A percentile compares a stretch with the other conserved stretches of the same genome.
phyloP scores from a whole-genome alignment of 2,329 filamentous ascomycete species.

The Arthrinium phaeospermum region DNA sequence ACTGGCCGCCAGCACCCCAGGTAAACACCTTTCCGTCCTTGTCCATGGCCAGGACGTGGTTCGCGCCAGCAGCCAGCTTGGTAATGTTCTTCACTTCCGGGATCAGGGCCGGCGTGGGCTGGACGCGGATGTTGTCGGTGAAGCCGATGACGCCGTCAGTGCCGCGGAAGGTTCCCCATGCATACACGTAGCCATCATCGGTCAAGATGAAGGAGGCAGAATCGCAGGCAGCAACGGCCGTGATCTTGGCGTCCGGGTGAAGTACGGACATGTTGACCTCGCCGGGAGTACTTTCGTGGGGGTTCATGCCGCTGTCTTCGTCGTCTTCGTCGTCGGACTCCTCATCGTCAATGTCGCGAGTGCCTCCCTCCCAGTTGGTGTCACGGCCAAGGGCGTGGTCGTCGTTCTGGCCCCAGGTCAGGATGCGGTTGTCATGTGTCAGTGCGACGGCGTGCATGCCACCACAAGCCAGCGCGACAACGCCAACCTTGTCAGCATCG shows the following conservation, averaged over 20 bases:
- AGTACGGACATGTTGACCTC: constrained; percentile 62
- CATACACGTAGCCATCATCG: constrained; percentile 67
- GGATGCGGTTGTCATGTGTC: constrained; percentile 73
- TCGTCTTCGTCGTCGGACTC: constrained; percentile 56
- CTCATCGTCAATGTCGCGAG: constrained; percentile 60
- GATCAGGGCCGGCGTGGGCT: constrained; percentile 53
- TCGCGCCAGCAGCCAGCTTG: constrained; percentile 68
- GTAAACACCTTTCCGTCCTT: constrained; percentile 72
- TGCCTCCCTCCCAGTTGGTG: constrained; percentile 69
- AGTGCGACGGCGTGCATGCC: constrained; percentile 75
- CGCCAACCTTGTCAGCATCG: constrained; percentile 57
- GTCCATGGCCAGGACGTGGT: constrained; percentile 72
- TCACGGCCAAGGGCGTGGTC: constrained; percentile 73
- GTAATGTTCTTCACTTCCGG: constrained; percentile 66
- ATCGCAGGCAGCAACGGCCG: constrained; percentile 65
- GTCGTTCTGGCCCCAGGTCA: constrained; percentile 84
- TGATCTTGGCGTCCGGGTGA: constrained; percentile 63
- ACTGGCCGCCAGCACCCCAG: constrained; percentile 83
- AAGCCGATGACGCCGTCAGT: constrained; percentile 70
- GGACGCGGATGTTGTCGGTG: constrained; percentile 55
- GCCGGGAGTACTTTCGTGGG: constrained; percentile 71
- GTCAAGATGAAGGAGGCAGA: constrained; percentile 69
- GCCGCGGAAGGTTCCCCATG: constrained; percentile 70
- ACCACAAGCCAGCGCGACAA: constrained; percentile 69
- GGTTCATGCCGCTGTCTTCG: constrained; percentile 70